A percentile compares a stretch with the other conserved stretches of the same genome.
phyloP scores from a whole-genome alignment of 169 alveolate species.

The Plasmodium coatneyi region DNA sequence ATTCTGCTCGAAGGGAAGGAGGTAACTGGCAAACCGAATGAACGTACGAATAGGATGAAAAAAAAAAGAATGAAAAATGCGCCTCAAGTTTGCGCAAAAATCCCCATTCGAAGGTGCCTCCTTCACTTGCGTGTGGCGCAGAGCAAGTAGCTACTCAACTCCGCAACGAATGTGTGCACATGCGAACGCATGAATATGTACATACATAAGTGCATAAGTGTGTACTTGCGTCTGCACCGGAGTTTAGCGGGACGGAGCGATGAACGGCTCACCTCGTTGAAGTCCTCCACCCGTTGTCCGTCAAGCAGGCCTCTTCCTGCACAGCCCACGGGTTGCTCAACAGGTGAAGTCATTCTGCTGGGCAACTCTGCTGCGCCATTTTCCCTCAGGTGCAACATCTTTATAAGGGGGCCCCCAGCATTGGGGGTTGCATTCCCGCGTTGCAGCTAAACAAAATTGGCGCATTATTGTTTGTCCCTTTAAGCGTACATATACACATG shows the following conservation, averaged over 20 bases:
- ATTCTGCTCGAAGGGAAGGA: neutral
- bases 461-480: neutral
- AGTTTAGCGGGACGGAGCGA: neutral
- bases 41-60: neutral
- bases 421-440: neutral
- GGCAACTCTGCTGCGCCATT: neutral
- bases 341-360: neutral
- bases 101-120: neutral
- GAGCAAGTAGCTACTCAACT: neutral
- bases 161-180: neutral
- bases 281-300: neutral
- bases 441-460: neutral
- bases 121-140: neutral
- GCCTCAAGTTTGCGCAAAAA: neutral
- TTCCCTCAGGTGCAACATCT: neutral
- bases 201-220: neutral
- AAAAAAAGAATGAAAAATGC: neutral
- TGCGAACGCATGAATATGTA: neutral
- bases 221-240: neutral
- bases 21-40: no score
- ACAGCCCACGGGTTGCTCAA: neutral
- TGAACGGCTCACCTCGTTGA: neutral
- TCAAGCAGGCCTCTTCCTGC: neutral
- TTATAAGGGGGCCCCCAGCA: neutral
- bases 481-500: neutral